These are phyloP conservation scores for Epichloe sibirici DNA, from an alignment of 2,329 filamentous ascomycete species.

Conservation along the genomic window DNA sequence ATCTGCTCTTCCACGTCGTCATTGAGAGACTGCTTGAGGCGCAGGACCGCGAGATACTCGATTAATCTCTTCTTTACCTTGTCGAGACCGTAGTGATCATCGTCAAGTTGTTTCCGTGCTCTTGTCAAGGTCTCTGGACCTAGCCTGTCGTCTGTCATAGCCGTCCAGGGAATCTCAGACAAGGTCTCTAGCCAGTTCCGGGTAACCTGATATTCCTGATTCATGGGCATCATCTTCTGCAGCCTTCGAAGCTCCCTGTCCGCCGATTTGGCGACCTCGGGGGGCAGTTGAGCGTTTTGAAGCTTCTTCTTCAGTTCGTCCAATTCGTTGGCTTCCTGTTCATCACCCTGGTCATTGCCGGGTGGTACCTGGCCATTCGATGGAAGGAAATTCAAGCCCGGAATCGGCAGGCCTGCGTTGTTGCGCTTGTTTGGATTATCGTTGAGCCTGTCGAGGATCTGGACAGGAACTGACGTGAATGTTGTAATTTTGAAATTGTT, in stretches of 20 bases:
- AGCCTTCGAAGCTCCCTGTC: conserved; percentile 78
- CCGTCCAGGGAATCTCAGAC: conserved; percentile 85
- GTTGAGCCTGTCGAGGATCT: conserved; percentile 43
- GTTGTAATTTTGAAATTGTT: conserved; percentile 77
- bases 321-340: conserved; percentile 78
- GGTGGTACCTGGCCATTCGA: conserved; percentile 26
- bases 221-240: conserved; percentile 90
- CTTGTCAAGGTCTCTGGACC: conserved; percentile 65
- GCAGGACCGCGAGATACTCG: conserved; percentile 91
- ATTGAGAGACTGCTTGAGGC: conserved; percentile 86
- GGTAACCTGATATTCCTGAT: conserved; percentile 91
- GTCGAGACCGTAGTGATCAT: conserved; percentile 92
- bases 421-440: conserved; percentile 24
- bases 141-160: conserved; percentile 72
- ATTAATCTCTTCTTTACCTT: conserved; percentile 94
- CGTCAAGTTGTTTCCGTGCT: conserved; percentile 81
- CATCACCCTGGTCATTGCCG: conserved; percentile 44
- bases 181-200: conserved; percentile 90
- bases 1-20: conserved; percentile 72
- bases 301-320: conserved; percentile 86
- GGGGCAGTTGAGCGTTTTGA: conserved; percentile 67
- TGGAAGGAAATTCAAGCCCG: conserved; percentile 24
- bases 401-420: conserved; percentile 25
- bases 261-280: conserved; percentile 82
- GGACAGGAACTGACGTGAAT: conserved; percentile 54